These are phyloP conservation scores for Casuarina equisetifolia DNA, from an alignment of 306 rosid genomes.

Conservation along the genomic window DNA sequence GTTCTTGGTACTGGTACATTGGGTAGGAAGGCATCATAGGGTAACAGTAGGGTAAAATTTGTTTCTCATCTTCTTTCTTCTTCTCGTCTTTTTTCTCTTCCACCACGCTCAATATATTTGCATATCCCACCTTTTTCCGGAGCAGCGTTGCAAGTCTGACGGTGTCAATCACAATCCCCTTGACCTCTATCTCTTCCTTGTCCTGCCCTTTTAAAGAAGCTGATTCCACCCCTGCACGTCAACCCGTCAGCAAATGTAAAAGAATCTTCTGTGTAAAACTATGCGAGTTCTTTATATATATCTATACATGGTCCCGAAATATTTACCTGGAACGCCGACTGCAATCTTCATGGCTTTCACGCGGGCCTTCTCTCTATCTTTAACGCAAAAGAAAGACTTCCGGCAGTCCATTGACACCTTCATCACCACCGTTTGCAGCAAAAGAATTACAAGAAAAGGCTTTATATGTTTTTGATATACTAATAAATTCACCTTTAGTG, in stretches of 20 bases:
- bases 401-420: conserved; percentile 21
- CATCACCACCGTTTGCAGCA: conserved; percentile 45
- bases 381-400: neutral
- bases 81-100: conserved; percentile 21
- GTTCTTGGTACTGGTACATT: neutral
- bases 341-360: conserved; percentile 39
- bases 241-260: neutral
- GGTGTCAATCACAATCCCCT: conserved; percentile 32
- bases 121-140: conserved; percentile 32
- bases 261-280: neutral
- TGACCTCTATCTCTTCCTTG: conserved; percentile 34
- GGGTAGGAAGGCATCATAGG: neutral
- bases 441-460: neutral
- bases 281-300: too few relatives aligned
- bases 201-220: conserved; percentile 22
- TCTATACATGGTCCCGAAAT: too few relatives aligned
- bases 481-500: too few relatives aligned
- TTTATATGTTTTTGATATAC: neutral
- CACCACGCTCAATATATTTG: conserved; percentile 30
- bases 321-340: conserved; percentile 32
- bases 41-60: neutral
- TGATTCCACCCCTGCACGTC: conserved; percentile 26
- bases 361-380: neutral
- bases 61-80: neutral
- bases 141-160: conserved; percentile 32